phyloP scores from a whole-genome alignment of 2,329 filamentous ascomycete species.

The Parastagonospora avenae region DNA sequence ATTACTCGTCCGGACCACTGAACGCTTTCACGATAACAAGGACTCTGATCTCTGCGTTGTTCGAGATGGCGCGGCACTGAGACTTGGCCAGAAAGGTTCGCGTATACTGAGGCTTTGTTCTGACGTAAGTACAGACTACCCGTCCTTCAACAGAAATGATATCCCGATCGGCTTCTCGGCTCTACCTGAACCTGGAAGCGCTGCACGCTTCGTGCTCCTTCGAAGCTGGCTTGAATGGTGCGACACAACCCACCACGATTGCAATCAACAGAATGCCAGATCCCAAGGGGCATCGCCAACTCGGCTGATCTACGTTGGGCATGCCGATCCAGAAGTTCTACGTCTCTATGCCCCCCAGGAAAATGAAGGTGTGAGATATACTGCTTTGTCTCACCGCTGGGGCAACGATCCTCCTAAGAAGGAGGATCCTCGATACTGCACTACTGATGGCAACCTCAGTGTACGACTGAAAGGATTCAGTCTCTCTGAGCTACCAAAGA shows the following conservation, averaged over 20 bases:
- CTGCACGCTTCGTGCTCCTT: constrained; percentile 11
- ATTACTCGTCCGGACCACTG: constrained; percentile 1
- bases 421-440: constrained; percentile 15
- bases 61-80: constrained; percentile 3
- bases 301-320: constrained; percentile 15
- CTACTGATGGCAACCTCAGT: constrained; percentile 13
- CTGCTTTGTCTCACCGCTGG: constrained; percentile 26
- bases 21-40: constrained; percentile 5
- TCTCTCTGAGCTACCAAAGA: constrained; percentile 14
- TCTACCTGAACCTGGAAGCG: constrained; percentile 7
- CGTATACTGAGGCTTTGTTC: not conserved
- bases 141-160: not conserved
- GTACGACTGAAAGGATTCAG: constrained; percentile 7
- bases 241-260: constrained; percentile 7
- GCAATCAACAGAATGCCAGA: constrained; percentile 6
- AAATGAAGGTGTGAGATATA: constrained; percentile 9
- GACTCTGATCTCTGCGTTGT: constrained; percentile 3
- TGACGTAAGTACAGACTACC: constrained; percentile 5
- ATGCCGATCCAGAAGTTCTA: constrained; percentile 9
- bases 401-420: constrained; percentile 9
- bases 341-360: constrained; percentile 11
- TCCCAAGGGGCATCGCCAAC: constrained; percentile 8
- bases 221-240: constrained; percentile 15
- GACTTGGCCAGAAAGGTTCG: not conserved
- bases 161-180: constrained; percentile 9